Evolutionary conservation across 495 filamentous ascomycete species (phyloP).

Genomic region (Elaphomyces granulatus): DNA sequence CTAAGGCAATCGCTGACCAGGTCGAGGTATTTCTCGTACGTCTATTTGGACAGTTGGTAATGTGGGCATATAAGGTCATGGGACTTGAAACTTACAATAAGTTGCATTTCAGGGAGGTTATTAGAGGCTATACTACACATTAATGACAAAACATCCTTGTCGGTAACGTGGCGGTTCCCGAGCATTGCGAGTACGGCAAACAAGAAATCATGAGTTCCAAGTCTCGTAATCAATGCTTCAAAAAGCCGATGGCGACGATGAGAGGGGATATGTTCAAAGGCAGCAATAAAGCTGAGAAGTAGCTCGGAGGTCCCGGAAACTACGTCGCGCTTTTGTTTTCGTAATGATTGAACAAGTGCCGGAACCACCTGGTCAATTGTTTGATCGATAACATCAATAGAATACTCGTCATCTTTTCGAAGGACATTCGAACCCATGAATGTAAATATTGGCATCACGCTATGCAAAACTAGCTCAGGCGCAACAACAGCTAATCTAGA

Average conservation of each 20-base stretch:
- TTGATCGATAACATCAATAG: slow-evolving; percentile 71
- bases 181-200: slow-evolving; percentile 36
- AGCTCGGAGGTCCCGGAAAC: slow-evolving; percentile 71
- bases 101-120: slow-evolving; percentile 49
- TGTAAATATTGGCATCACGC: slow-evolving; percentile 97
- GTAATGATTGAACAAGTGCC: slow-evolving; percentile 72
- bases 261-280: slow-evolving; percentile 84
- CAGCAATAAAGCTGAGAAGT: slow-evolving; percentile 79
- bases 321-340: slow-evolving; percentile 59
- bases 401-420: slow-evolving; percentile 86
- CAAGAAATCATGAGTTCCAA: slow-evolving; percentile 66
- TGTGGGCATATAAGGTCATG: not conserved
- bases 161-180: slow-evolving; percentile 28
- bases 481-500: slow-evolving; percentile 67
- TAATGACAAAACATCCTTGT: slow-evolving; percentile 31
- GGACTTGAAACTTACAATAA: slow-evolving; percentile 25
- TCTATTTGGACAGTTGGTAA: slow-evolving; percentile 21
- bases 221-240: slow-evolving; percentile 57
- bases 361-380: slow-evolving; percentile 86
- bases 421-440: slow-evolving; percentile 88
- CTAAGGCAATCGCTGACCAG: slow-evolving; percentile 58
- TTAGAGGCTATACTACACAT: slow-evolving; percentile 31
- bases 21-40: slow-evolving; percentile 55
- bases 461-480: slow-evolving; percentile 81
- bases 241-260: slow-evolving; percentile 73